Percentiles rank a stretch among this genome's conserved stretches.
These are phyloP conservation scores for Orbilia blumenaviensis DNA, from an alignment of 2,329 filamentous ascomycete species.

Conservation along the genomic window DNA sequence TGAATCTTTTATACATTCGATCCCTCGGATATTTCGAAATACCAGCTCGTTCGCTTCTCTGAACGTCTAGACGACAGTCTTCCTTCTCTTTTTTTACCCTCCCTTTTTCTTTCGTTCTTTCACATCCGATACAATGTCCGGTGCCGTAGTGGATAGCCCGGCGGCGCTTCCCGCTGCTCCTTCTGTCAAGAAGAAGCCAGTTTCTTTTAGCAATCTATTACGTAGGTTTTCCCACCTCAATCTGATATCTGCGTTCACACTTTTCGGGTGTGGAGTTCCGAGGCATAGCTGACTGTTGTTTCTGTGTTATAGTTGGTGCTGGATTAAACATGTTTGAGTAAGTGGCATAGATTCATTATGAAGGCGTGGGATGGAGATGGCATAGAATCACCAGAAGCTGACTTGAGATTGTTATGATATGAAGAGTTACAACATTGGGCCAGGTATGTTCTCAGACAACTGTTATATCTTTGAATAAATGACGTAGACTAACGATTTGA, in stretches of 20 bases:
- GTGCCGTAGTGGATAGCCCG: conserved; percentile 59
- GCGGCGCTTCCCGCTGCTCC: conserved; percentile 66
- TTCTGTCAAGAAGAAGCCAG: conserved; percentile 94
- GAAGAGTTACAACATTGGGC: conserved; percentile 73
- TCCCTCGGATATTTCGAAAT: neutral
- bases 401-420: conserved; percentile 24
- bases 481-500: conserved; percentile 60
- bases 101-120: too few species aligned
- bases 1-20: conserved; percentile 57
- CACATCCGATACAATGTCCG: conserved; percentile 61
- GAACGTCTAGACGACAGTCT: conserved; percentile 13
- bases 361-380: neutral
- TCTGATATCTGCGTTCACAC: too few species aligned
- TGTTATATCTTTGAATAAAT: neutral
- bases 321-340: conserved; percentile 95
- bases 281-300: conserved; percentile 15
- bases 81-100: too few species aligned
- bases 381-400: neutral
- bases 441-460: conserved; percentile 64
- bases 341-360: conserved; percentile 58
- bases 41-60: neutral
- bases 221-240: conserved; percentile 64
- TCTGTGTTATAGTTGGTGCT: conserved; percentile 71
- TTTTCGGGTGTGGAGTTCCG: neutral
- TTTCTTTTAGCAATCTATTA: conserved; percentile 99